Evolutionary conservation across 441 rosid genomes (phyloP), one percentile per base, ranked within the genome.

Genomic region (Dalechampia spathulata): DNA sequence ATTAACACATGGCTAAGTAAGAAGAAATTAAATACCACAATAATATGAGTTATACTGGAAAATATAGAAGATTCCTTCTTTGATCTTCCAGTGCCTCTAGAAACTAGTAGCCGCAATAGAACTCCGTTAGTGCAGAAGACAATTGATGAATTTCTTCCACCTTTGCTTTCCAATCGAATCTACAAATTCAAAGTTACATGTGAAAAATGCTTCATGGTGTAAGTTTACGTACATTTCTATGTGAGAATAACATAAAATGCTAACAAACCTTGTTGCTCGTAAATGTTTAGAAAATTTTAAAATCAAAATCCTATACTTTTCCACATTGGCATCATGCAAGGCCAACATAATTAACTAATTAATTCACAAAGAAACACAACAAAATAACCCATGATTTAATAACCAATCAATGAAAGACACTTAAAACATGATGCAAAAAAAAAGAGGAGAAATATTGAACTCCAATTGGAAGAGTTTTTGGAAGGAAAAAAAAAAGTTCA

Each of bases 51-150:
- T 64, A 93, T 72, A 62, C 72, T 85, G 57, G 83, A 82, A 64
- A 81, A 57, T 67, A 65, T 69, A 32, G 70, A 60, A 53, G 71
- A 63, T 61, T 72, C 75, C 37, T 43, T 52, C 45, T 61, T 77
- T 38, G 48, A 71, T 43, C 66, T 53, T 63, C 55, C 68, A 54
- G 71, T 57, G 60, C 88, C 86, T 64, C 59, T 66, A 21, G 89
- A 78, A 61, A 90, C 89, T 71, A 93, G 82, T 57, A 90, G 77
- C 72, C 96, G 80, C 69, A 90, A 60, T 49, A 90, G 82, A 63
- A 93, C 70, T 52, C 99, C 99, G 64, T 93, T 93, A 6, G 99
- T 93, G 83, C 99, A 93, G 76, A 93, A 93, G 60, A 93, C 89
- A 63, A 93, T 75, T 55, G 97, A 87, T 11, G 97, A 83, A 65